phyloP scores from a whole-genome alignment of 2,329 filamentous ascomycete genomes.

The Clonostachys solani region DNA sequence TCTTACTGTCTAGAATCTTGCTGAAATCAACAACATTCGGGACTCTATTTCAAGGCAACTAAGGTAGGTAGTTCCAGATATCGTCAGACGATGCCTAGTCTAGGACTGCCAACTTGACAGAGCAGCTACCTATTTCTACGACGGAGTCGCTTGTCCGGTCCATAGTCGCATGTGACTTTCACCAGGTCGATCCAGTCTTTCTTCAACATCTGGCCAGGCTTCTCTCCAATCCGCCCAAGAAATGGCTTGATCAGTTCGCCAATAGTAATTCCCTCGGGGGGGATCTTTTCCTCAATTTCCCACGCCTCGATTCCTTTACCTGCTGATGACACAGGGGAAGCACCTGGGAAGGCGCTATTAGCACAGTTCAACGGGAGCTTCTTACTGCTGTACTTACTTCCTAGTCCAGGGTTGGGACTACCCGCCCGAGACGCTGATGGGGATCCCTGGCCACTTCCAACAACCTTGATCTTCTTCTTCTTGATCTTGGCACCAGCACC shows the following conservation, averaged over 20 bases:
- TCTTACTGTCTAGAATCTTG: too few relatives aligned
- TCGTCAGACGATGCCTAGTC: too few relatives aligned
- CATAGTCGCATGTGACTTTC: constrained; percentile 48
- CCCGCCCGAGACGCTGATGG: constrained; percentile 43
- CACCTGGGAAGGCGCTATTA: constrained; percentile 9
- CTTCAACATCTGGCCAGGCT: constrained; percentile 45
- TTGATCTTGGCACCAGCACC: constrained; percentile 45
- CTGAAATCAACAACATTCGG: too few relatives aligned
- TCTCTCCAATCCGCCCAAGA: constrained; percentile 45
- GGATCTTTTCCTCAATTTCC: constrained; percentile 51
- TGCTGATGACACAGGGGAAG: constrained; percentile 26
- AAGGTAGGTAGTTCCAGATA: too few relatives aligned
- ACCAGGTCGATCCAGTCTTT: constrained; percentile 57
- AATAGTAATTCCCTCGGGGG: constrained; percentile 50
- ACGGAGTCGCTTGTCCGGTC: constrained; percentile 44
- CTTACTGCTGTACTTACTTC: background rate
- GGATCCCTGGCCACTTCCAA: constrained; percentile 43
- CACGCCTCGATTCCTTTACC: constrained; percentile 35
- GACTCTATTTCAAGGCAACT: too few relatives aligned
- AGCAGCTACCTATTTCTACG: too few relatives aligned
- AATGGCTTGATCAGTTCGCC: constrained; percentile 50
- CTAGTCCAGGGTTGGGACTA: background rate
- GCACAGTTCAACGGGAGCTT: constrained; percentile 5
- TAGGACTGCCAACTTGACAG: too few relatives aligned
- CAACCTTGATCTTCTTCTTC: constrained; percentile 54